Conservation (phyloP, 1,284 basidiomycete species). For the Coniferiporia weirii region DNA sequence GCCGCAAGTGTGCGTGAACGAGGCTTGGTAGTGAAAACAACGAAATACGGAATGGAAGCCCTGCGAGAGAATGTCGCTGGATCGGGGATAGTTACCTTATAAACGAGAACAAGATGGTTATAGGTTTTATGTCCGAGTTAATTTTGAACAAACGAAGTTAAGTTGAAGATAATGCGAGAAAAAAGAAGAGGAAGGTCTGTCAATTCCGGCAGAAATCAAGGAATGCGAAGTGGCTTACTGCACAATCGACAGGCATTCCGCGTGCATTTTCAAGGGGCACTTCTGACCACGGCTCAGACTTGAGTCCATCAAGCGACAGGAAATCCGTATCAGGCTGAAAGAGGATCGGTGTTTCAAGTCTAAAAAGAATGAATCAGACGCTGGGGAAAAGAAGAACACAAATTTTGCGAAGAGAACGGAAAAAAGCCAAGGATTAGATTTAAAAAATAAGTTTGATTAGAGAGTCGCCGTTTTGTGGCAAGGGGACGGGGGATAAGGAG, state of each 20-base stretch:
- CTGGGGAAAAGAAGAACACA: not conserved
- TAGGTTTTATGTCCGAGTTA: not conserved
- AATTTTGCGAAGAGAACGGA: not conserved
- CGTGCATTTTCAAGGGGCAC: constrained; percentile 41
- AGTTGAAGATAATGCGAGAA: not conserved
- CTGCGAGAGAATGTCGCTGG: constrained; percentile 52
- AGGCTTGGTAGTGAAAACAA: constrained; percentile 61
- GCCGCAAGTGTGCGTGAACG: constrained; percentile 46
- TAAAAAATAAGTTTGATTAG: not conserved
- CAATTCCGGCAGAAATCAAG: constrained; percentile 14
- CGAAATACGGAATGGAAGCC: constrained; percentile 58
- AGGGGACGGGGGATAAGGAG: not conserved
- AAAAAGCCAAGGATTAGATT: not conserved
- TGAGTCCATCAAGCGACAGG: constrained; percentile 47
- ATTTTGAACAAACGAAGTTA: not conserved
- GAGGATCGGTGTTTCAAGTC: constrained; percentile 59
- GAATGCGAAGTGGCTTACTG: constrained; percentile 35
- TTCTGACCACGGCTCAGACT: constrained; percentile 56
- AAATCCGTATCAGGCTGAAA: constrained; percentile 56
- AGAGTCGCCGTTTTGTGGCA: not conserved
- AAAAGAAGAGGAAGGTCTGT: constrained; percentile 4
- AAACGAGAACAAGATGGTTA: not conserved
- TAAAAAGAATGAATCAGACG: constrained; percentile 24
- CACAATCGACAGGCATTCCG: constrained; percentile 48
- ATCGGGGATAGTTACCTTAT: constrained; percentile 57